These are phyloP conservation scores for Suillus lakei DNA, from an alignment of 768 basidiomycete genomes.

Conservation along the genomic window DNA sequence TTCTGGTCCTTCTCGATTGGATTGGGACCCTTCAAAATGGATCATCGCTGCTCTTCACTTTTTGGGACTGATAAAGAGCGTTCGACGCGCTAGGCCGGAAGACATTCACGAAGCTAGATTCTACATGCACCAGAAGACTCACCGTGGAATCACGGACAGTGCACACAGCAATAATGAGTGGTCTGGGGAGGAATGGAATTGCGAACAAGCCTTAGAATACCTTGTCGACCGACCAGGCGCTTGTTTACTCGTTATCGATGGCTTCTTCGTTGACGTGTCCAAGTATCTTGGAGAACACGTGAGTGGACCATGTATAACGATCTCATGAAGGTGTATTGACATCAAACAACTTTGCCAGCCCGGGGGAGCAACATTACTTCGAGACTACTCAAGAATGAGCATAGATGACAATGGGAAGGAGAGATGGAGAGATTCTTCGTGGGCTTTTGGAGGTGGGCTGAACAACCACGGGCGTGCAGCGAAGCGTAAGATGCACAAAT, in stretches of 20 bases:
- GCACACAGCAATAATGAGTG: conserved; percentile 25
- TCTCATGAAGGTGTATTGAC: not conserved
- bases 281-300: conserved; percentile 71
- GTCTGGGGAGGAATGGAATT: conserved; percentile 48
- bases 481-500: conserved; percentile 48
- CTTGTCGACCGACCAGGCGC: conserved; percentile 35
- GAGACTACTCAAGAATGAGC: conserved; percentile 47
- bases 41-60: conserved; percentile 58
- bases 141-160: conserved; percentile 21
- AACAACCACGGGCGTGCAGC: conserved; percentile 75
- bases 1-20: conserved; percentile 59
- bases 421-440: conserved; percentile 51
- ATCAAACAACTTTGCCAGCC: conserved; percentile 46
- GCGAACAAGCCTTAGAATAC: conserved; percentile 38
- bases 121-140: conserved; percentile 52
- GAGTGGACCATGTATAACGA: conserved; percentile 31
- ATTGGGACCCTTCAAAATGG: conserved; percentile 89
- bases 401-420: conserved; percentile 8
- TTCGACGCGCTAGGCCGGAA: conserved; percentile 52
- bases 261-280: conserved; percentile 65
- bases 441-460: conserved; percentile 73
- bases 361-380: conserved; percentile 60
- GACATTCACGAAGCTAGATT: conserved; percentile 53
- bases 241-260: conserved; percentile 62
- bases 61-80: conserved; percentile 49